Base-by-base conservation (phyloP, 2,329 filamentous ascomycete species). In the Fusarium sterilihyphosum region DNA sequence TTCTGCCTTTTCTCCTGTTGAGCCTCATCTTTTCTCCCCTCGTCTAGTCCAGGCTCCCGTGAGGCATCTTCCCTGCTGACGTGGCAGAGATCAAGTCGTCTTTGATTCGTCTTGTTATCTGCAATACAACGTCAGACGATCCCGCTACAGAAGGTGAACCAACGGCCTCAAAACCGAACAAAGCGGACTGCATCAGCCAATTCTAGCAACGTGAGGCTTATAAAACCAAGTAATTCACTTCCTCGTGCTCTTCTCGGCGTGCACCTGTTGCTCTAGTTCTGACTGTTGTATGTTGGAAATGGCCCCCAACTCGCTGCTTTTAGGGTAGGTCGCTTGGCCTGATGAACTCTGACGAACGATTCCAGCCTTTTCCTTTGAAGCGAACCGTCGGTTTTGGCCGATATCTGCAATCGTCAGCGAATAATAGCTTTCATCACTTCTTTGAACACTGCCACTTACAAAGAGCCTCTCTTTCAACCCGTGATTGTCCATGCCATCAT, bases 21-120 rank as follows among this genome's bases (percentile, higher is more conserved):
- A 73, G 71, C 71, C 66, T 73, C 70, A 73, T 72, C 24, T 58
- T 44, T 40, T 40, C 26, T 41, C 52, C 52, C 20, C 35, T 57
- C 10, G 37, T 44, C 37, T 40, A 3, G 17, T 13, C 44, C 24
- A 65, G 71, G 52, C 60, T 73, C 44, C 37, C 54, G 8, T 43
- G n/a, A 66, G 69, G 56, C 70, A 70, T 65, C 41, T 65, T 53
- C 29, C 35, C 54, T 65, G 74, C 73, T 75, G 73, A 78, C 75
- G 72, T 77, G 76, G 72, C 76, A 62, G 40, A 37, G 22, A 44
- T 58, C 29, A 61, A 47, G 10, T n/a, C 33, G 17, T 46, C 24
- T 46, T 47, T 64, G 50, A 62, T 67, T 73, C 49, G 61, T 52
- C n/a, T 60, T 49, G 22, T 14, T n/a, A 59, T 31, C 54, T 73